A percentile compares a stretch with the other conserved stretches of the same genome.
These are phyloP conservation scores for Botrytis paeoniae DNA, from an alignment of 2,329 filamentous ascomycete species.

Conservation along the genomic window DNA sequence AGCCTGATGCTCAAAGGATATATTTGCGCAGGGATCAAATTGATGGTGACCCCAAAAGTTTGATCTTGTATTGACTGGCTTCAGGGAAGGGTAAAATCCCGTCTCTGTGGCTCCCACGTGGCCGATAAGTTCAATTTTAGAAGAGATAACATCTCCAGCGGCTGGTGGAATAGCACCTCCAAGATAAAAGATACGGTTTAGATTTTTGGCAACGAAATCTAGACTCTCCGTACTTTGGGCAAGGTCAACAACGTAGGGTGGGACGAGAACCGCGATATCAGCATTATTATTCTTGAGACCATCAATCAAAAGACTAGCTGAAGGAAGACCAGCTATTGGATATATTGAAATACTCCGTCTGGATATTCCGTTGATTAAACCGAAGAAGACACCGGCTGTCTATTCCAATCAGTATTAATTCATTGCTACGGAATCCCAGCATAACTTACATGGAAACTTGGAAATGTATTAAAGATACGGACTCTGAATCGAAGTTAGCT, in stretches of 20 bases:
- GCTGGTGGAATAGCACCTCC: constrained; percentile 15
- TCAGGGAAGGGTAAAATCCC: constrained; percentile 8
- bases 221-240: neutral
- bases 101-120: constrained; percentile 10
- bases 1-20: constrained; percentile 5
- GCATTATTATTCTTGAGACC: constrained; percentile 13
- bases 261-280: constrained; percentile 12
- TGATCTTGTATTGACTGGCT: neutral
- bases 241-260: constrained; percentile 11
- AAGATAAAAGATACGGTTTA: neutral
- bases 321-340: constrained; percentile 3
- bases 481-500: constrained; percentile 5
- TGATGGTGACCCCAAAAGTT: constrained; percentile 2
- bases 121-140: neutral
- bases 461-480: constrained; percentile 11
- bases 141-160: constrained; percentile 10
- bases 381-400: constrained; percentile 10
- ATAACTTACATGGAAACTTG: constrained; percentile 12
- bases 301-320: constrained; percentile 6
- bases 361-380: neutral
- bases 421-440: too few relatives aligned
- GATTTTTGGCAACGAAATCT: constrained; percentile 7
- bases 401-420: neutral
- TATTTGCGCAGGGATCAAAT: neutral
- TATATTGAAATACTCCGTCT: neutral